phyloP scores from a whole-genome alignment of 2,329 filamentous ascomycete genomes.

The Cercospora brassicicola region DNA sequence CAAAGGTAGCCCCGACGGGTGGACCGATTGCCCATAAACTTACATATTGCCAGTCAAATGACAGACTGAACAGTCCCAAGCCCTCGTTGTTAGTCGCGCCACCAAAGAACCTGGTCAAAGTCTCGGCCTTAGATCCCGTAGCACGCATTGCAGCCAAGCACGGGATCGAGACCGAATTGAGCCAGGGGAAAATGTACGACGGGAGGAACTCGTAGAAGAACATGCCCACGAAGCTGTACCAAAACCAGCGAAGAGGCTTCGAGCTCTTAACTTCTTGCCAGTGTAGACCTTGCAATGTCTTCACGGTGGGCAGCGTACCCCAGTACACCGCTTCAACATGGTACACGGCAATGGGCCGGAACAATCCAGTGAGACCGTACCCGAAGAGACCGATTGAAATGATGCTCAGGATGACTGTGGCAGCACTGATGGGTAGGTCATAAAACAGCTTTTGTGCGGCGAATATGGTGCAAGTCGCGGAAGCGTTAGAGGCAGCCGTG shows the following conservation, averaged over 20 bases:
- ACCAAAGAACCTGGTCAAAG: constrained; percentile 54
- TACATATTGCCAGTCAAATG: constrained; percentile 56
- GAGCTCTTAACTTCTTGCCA: constrained; percentile 54
- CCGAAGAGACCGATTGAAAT: constrained; percentile 59
- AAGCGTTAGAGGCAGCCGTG: constrained; percentile 43
- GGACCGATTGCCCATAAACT: neutral
- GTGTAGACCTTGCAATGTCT: constrained; percentile 56
- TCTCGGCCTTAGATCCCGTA: constrained; percentile 47
- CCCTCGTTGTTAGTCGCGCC: constrained; percentile 56
- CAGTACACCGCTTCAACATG: constrained; percentile 60
- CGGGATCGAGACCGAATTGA: constrained; percentile 57
- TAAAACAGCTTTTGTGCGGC: constrained; percentile 54
- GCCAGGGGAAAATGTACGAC: constrained; percentile 57
- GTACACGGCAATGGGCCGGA: constrained; percentile 58
- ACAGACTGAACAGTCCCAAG: constrained; percentile 51
- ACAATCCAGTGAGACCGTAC: constrained; percentile 55
- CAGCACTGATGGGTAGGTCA: constrained; percentile 47
- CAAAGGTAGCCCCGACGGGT: neutral
- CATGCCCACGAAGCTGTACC: constrained; percentile 50
- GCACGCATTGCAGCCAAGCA: constrained; percentile 56
- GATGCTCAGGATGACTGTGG: constrained; percentile 52
- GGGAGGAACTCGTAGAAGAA: constrained; percentile 56
- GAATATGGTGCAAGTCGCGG: constrained; percentile 39
- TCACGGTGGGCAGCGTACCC: constrained; percentile 55
- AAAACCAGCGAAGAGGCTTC: constrained; percentile 55